Evolutionary conservation across 1,284 basidiomycete species (phyloP).

Genomic region (Pseudozyma sp.): DNA sequence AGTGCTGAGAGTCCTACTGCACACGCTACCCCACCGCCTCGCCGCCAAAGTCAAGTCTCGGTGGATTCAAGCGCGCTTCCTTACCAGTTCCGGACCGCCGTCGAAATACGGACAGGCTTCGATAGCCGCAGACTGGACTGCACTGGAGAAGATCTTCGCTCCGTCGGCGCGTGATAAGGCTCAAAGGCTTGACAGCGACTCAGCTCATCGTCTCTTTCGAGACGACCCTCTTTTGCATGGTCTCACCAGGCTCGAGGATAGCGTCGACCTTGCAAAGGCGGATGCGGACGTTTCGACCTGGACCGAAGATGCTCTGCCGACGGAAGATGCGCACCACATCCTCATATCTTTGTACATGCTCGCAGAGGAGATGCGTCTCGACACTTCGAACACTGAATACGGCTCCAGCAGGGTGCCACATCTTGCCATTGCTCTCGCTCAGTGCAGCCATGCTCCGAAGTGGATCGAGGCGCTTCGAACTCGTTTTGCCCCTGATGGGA

Average conservation of each 20-base stretch:
- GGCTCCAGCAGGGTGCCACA: constrained; percentile 6
- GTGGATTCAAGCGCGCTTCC: constrained; percentile 32
- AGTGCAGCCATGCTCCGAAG: neutral
- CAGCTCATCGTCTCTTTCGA: constrained; percentile 19
- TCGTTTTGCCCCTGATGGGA: constrained; percentile 1
- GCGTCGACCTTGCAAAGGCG: neutral
- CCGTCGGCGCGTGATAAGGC: neutral
- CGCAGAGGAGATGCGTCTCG: constrained; percentile 48
- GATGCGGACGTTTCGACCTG: neutral
- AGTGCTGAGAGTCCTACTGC: constrained; percentile 11
- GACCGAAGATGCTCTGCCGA: neutral
- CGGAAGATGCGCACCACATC: constrained; percentile 7
- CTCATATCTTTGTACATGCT: constrained; percentile 47
- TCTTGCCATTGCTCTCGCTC: constrained; percentile 6
- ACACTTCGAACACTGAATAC: constrained; percentile 9
- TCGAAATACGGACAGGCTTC: constrained; percentile 11
- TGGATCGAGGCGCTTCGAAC: constrained; percentile 19
- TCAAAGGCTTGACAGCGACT: neutral
- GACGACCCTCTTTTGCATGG: constrained; percentile 19
- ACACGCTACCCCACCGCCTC: constrained; percentile 12
- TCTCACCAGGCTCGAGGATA: constrained; percentile 7
- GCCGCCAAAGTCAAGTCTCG: constrained; percentile 10
- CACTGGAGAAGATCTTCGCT: constrained; percentile 6
- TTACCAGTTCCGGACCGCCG: neutral
- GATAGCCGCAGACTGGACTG: constrained; percentile 21